Base-by-base conservation (phyloP, 139 green algal genomes). In the Volvox africanus region DNA sequence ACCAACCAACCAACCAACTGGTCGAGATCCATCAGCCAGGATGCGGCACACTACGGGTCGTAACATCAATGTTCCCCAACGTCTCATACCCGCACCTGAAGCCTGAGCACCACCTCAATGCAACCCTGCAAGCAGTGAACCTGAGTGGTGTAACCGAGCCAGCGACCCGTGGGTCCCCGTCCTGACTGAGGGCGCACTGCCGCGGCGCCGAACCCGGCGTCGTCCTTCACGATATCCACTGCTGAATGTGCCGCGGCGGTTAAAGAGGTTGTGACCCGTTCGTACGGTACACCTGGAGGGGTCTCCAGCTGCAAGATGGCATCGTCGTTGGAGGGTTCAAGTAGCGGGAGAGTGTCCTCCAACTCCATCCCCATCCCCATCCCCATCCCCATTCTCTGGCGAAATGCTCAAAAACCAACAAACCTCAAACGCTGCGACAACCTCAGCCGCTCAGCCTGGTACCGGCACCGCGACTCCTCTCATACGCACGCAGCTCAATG, bases 81-180 rank as follows among this genome's bases (percentile, higher is more conserved):
- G 76, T 16, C 30, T 32, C 33, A 32, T 20, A 2, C 28, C 28
- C 30, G 9, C n/a, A 88, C 82, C 82, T 88, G 65, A 35, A 88
- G 82, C 82, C 33, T 32, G 33, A 79, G 65, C 0, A 88, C 32
- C 5, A 88, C 33, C 82, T 88, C 82, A 0, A 88, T 24, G 65
- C 82, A 88, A 62, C 82, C 82, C 17, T 35, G 82, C 62, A 88
- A 30, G 65, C 62, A 79, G 30, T 79, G 65, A 65, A 88, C 82
- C 33, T 88, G 62, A 30, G 65, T 79, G 3, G 65, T 37, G 65
- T 88, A 80, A 16, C 65, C 33, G 6, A 84, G 78, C 36, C 78
- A 84, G 18, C 78, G 78, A 44, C 11, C 6, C 1, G 32, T 13
- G 62, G 26, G 20, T n/a, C 0, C 22, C 30, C 32, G 14, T 24